These are phyloP conservation scores for Acorus calamus DNA, from an alignment of 106 monocot species.

Conservation along the genomic window DNA sequence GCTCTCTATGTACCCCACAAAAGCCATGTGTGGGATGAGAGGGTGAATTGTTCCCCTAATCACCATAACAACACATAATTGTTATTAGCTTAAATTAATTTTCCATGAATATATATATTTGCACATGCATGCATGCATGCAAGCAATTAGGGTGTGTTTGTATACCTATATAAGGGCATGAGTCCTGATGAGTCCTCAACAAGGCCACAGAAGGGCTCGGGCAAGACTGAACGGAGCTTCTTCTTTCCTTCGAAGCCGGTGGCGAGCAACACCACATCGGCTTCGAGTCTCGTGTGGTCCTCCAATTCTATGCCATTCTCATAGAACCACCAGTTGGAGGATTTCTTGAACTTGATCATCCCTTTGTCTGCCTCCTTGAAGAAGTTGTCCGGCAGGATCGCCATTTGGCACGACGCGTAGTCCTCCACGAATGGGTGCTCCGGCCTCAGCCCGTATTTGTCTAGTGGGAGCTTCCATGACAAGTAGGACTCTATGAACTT, in stretches of 20 bases:
- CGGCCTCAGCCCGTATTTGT: slow-evolving; percentile 59
- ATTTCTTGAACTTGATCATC: slow-evolving; percentile 44
- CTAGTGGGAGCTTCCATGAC: slow-evolving; percentile 59
- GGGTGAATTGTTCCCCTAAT: slow-evolving; percentile 69
- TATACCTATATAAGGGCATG: slow-evolving; percentile 70
- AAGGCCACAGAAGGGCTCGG: slow-evolving; percentile 38
- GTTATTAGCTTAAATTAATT: no score
- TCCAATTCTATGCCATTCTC: slow-evolving; percentile 57
- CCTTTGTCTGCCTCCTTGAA: slow-evolving; percentile 62
- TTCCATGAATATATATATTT: no score
- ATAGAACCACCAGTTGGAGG: slow-evolving; percentile 53
- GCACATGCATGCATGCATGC: no score
- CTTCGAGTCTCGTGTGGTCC: slow-evolving; percentile 54
- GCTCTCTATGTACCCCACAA: slow-evolving; percentile 85
- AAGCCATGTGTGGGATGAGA: slow-evolving; percentile 70
- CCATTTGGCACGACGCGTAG: slow-evolving; percentile 85
- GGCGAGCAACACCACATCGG: slow-evolving; percentile 69
- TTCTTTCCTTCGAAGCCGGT: slow-evolving; percentile 82
- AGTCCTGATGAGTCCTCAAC: slow-evolving; percentile 38
- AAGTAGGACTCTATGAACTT: slow-evolving; percentile 77
- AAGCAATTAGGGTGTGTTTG: neutral
- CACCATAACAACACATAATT: no score
- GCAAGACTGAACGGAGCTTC: slow-evolving; percentile 54
- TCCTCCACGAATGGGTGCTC: slow-evolving; percentile 78
- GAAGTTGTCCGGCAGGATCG: slow-evolving; percentile 76